These are phyloP conservation scores for Leucocoprinus sp. DNA, from an alignment of 768 basidiomycete genomes.

Conservation along the genomic window DNA sequence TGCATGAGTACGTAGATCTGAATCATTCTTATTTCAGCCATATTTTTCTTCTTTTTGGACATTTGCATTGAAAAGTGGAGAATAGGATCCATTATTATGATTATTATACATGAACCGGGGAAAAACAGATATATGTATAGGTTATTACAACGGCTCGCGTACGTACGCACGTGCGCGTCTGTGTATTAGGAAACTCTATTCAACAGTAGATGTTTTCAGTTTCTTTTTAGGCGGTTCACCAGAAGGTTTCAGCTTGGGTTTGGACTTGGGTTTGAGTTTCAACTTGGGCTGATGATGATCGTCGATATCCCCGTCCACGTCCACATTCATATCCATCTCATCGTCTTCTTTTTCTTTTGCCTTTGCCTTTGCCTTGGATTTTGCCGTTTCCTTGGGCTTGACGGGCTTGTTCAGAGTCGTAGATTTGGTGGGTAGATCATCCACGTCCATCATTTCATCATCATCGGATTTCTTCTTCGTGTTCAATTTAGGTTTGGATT, in stretches of 20 bases:
- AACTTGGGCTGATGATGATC: constrained; percentile 39
- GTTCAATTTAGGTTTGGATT: constrained; percentile 38
- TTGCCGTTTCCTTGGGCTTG: constrained; percentile 34
- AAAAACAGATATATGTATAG: too few relatives aligned
- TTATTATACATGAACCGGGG: too few relatives aligned
- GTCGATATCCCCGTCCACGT: constrained; percentile 32
- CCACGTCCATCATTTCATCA: constrained; percentile 41
- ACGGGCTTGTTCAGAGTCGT: too few relatives aligned
- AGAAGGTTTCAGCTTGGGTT: constrained; percentile 33
- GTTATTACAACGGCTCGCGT: too few relatives aligned
- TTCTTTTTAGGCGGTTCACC: constrained; percentile 71
- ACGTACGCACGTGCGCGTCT: too few relatives aligned
- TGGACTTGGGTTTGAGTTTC: constrained; percentile 24
- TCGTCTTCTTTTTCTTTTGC: constrained; percentile 16
- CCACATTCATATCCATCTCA: constrained; percentile 43
- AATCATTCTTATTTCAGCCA: too few relatives aligned
- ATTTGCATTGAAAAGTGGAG: too few relatives aligned
- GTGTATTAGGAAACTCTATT: neutral
- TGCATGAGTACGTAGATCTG: too few relatives aligned
- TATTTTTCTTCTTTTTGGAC: too few relatives aligned
- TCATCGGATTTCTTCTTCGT: constrained; percentile 36
- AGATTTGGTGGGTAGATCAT: too few relatives aligned
- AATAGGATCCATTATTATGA: too few relatives aligned
- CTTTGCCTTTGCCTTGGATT: constrained; percentile 29
- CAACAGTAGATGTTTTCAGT: constrained; percentile 39